Base-by-base conservation (phyloP, 176 grass and related monocot genomes). In the Pharus latifolius region DNA sequence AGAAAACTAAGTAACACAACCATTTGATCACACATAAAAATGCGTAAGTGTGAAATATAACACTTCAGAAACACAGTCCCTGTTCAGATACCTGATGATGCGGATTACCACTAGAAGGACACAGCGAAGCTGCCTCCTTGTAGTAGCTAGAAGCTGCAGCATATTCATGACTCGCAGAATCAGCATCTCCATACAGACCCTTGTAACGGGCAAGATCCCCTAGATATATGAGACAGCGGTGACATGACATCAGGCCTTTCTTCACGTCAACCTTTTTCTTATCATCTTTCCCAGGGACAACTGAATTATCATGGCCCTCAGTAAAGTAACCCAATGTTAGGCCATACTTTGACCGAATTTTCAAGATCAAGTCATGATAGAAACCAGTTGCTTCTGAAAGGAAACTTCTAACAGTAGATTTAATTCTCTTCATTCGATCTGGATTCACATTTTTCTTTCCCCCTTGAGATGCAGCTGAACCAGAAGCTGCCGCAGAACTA, bases 151-250 rank as follows among this genome's bases (percentile, higher is more conserved):
- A 81, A 70, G 84, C 84, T 76, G 84, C 78, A 22, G 56, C 55
- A 73, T 76, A 87, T 53, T 87, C 84, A 16, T 71, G 63, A 49
- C 71, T 76, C 11, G 60, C 35, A 44, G 72, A 74, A 50, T 87
- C 84, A 17, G 63, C 84, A 43, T 87, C 84, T 29, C 84, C 84
- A 67, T 87, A 87, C 18, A 87, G 46, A 52, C 84, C 84, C 52
- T 87, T 87, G 47, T 81, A 87, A 49, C 84, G 77, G 9, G 84
- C 77, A 67, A 87, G 79, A 56, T 87, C 84, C 38, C 84, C 84
- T 71, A 87, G 59, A 65, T 87, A 87, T 76, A 87, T 87, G 46
- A 87, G 77, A 63, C 84, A 87, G 19, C 77, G 57, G 38, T 87
- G 78, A 65, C 84, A 87, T 77, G 84, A 81, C 64, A 77, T 56